Evolutionary conservation across 257 asterid genomes (phyloP), one percentile per base, ranked within the genome.

Genomic region (Primulina tabacum): DNA sequence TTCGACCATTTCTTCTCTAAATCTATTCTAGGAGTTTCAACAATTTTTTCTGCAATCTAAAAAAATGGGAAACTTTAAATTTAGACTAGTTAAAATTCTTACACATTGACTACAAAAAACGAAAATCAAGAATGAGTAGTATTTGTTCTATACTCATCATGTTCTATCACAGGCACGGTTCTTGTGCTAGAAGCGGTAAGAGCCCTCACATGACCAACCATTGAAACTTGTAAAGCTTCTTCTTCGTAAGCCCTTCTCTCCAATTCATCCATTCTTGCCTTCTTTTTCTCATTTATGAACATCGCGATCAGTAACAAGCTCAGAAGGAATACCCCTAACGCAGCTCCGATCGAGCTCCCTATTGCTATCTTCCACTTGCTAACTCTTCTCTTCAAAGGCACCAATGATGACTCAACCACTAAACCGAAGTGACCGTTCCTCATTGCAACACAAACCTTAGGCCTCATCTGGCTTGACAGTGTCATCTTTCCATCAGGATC

Each of bases 141-240:
- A 56, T 77, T 77, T 68, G 81, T 79, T 37, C 69, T 79, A 47
- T 68, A 76, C 55, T 77, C 78, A n/a, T 86, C 79, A 34, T 87
- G 96, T 70, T 90, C 93, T 60, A 90, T 86, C 4, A 76, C 71
- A 0, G 98, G 95, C 74, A 75, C 66, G 29, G 97, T 88, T 55
- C 98, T 81, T 2, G 92, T 84, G 8, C 77, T 85, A 11, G 95
- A 57, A 43, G 96, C 97, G 9, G 87, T 84, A 3, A 79, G 82
- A 65, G 96, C 92, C 70, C 98, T 87, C 2, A 93, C 92, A 82
- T 93, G 99, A 0, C 96, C 99, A 28, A 87, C 99, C 99, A 93
- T 93, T 16, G 99, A 93, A 10, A 90, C 97, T 76, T 83, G 87
- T 47, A 93, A 72, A 33, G 99, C 99, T 81, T 93, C 99, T 76